phyloP scores from a whole-genome alignment of 768 basidiomycete species.

The Boletellus ananiceps region DNA sequence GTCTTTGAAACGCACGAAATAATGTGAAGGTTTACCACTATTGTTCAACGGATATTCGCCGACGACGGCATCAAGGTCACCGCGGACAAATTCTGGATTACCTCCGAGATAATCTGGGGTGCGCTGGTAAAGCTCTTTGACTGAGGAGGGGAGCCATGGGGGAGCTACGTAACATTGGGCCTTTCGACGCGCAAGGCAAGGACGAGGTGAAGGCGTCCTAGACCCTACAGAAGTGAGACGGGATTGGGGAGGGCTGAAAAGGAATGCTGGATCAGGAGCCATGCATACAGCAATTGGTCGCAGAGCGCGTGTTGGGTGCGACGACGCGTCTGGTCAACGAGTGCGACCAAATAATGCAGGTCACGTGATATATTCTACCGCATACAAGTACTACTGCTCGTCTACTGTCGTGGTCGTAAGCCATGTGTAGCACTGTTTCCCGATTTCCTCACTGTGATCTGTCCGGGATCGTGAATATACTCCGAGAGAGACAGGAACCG shows the following conservation, averaged over 20 bases:
- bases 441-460: conserved; percentile 53
- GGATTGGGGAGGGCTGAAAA: conserved; percentile 14
- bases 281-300: background rate
- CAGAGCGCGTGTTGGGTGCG: background rate
- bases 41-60: conserved; percentile 44
- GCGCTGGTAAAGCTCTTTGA: conserved; percentile 41
- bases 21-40: conserved; percentile 41
- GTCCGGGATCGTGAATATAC: background rate
- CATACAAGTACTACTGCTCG: background rate
- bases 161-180: conserved; percentile 32
- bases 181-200: conserved; percentile 11
- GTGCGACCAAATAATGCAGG: background rate
- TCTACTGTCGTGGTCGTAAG: conserved; percentile 16
- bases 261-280: conserved; percentile 10
- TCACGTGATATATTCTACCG: conserved; percentile 9
- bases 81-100: conserved; percentile 28
- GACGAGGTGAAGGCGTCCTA: conserved; percentile 3
- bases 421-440: conserved; percentile 46
- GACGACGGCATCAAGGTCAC: conserved; percentile 45
- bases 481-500: background rate
- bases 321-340: conserved; percentile 7
- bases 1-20: conserved; percentile 54
- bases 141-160: conserved; percentile 35
- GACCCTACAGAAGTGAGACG: conserved; percentile 14
- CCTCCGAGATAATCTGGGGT: conserved; percentile 32